phyloP scores from a whole-genome alignment of 1,284 basidiomycete genomes.

The Ganoderma multipileum region DNA sequence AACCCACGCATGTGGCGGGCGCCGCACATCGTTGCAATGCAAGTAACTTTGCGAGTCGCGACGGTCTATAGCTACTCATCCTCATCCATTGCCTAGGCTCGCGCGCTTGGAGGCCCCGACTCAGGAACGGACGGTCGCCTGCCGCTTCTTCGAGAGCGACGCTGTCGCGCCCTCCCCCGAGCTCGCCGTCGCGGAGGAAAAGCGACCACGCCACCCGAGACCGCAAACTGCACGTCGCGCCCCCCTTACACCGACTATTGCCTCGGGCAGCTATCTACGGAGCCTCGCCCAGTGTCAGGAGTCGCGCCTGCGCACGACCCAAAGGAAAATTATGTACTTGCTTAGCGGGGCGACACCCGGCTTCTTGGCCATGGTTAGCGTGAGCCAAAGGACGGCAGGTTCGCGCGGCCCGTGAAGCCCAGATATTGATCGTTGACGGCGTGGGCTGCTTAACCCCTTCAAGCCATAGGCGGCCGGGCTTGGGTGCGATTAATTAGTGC shows the following conservation, averaged over 20 bases:
- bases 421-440: not conserved
- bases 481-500: not conserved
- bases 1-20: not conserved
- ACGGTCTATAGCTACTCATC: not conserved
- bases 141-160: not conserved
- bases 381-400: not conserved
- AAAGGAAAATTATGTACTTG: not conserved
- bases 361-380: not conserved
- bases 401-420: not conserved
- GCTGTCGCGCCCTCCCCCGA: not conserved
- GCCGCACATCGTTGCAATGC: not conserved
- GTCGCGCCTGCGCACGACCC: not conserved
- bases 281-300: not conserved
- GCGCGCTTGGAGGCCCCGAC: not conserved
- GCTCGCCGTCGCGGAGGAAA: not conserved
- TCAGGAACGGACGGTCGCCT: not conserved
- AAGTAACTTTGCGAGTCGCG: not conserved
- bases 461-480: not conserved
- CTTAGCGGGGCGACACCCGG: not conserved
- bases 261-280: not conserved
- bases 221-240: not conserved
- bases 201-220: too few species aligned
- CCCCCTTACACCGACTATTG: not conserved
- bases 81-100: not conserved
- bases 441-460: not conserved